Percentiles rank a stretch among this genome's conserved stretches.
These are phyloP conservation scores for Effrenium voratum DNA, from an alignment of 73 alveolate genomes.

Conservation along the genomic window DNA sequence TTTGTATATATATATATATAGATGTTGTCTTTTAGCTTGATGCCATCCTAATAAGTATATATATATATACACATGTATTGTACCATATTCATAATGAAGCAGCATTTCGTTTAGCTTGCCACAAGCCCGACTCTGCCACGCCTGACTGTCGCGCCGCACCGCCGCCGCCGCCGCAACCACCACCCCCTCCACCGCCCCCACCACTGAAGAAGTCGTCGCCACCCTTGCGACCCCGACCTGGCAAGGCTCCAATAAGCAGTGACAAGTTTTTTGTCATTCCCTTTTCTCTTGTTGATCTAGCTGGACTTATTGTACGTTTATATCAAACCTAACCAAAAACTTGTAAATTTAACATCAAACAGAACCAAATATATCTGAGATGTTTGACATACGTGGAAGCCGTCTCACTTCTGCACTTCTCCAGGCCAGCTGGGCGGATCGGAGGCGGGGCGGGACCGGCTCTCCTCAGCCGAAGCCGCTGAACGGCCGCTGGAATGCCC, in stretches of 20 bases:
- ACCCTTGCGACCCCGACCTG: neutral
- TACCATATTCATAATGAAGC: neutral
- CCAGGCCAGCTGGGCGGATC: neutral
- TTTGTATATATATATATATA: neutral
- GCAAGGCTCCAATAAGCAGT: neutral
- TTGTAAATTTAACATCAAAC: no score
- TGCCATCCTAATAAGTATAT: neutral
- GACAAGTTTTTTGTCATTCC: no score
- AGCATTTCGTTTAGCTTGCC: neutral
- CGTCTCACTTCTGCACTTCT: no score
- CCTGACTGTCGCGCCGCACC: neutral
- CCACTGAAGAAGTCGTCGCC: neutral
- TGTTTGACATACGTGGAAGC: no score
- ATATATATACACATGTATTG: neutral
- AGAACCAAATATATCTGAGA: no score
- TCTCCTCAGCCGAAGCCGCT: neutral
- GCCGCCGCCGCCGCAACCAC: neutral
- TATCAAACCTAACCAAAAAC: no score
- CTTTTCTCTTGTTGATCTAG: no score
- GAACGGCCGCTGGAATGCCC: no score
- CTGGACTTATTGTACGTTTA: no score
- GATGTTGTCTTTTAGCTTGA: neutral
- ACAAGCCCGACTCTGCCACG: neutral
- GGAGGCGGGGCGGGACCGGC: slow-evolving; percentile 38
- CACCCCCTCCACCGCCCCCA: neutral